A percentile compares a stretch with the other conserved stretches of the same genome.
Evolutionary conservation across 2,329 filamentous ascomycete species (phyloP).

Genomic region (Apiospora pterosperma): DNA sequence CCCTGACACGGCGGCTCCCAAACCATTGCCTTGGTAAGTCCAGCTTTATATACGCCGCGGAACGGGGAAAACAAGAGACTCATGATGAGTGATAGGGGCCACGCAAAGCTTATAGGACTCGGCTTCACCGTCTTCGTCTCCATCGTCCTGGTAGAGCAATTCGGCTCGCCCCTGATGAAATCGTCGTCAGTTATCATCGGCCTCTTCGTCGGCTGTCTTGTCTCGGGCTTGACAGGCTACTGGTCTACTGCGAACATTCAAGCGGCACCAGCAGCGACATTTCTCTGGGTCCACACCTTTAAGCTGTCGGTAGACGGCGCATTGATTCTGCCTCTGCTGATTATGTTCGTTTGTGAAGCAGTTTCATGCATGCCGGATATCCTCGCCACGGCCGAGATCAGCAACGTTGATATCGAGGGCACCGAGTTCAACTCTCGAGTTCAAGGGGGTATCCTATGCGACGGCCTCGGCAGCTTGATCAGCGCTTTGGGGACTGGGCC

Average conservation of each 20-base stretch:
- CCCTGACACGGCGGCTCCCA: constrained; percentile 54
- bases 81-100: constrained; percentile 31
- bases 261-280: constrained; percentile 59
- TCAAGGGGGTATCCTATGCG: constrained; percentile 64
- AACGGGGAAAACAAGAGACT: neutral
- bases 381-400: constrained; percentile 51
- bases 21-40: constrained; percentile 49
- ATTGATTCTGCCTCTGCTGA: constrained; percentile 60
- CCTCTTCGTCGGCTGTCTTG: constrained; percentile 63
- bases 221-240: constrained; percentile 63
- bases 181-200: constrained; percentile 63
- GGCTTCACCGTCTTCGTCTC: constrained; percentile 66
- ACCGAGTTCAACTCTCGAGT: constrained; percentile 64
- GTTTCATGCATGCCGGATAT: constrained; percentile 59
- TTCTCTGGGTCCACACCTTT: constrained; percentile 70
- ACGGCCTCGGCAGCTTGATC: constrained; percentile 62
- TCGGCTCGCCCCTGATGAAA: constrained; percentile 68
- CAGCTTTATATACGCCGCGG: neutral
- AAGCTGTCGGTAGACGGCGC: constrained; percentile 62
- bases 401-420: constrained; percentile 54
- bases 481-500: constrained; percentile 64
- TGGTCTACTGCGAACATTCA: constrained; percentile 58
- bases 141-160: constrained; percentile 66
- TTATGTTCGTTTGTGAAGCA: constrained; percentile 66
- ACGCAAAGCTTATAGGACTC: constrained; percentile 62